These are phyloP conservation scores for Aspergillus carlsbadensis DNA, from an alignment of 495 filamentous ascomycete species.

Conservation along the genomic window DNA sequence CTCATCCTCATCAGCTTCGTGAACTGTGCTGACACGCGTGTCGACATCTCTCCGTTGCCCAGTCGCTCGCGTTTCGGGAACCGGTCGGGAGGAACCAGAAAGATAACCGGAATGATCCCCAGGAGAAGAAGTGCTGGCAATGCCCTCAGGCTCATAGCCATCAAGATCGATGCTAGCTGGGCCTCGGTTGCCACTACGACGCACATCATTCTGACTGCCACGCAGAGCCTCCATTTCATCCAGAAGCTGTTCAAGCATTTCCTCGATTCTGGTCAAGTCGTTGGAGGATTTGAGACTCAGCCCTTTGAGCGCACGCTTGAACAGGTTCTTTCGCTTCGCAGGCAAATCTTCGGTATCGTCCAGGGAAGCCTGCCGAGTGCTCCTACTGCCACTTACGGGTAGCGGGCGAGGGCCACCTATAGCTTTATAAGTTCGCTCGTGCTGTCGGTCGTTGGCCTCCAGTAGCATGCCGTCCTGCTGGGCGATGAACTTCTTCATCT, in stretches of 20 bases:
- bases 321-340: conserved; percentile 82
- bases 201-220: conserved; percentile 46
- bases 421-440: conserved; percentile 77
- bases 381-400: conserved; percentile 52
- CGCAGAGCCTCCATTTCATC: conserved; percentile 90
- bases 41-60: conserved; percentile 62
- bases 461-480: conserved; percentile 84
- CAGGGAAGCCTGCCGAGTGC: conserved; percentile 49
- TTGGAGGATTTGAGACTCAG: conserved; percentile 81
- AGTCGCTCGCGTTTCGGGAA: conserved; percentile 20
- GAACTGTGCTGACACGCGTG: conserved; percentile 84
- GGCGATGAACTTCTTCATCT: conserved; percentile 88
- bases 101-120: conserved; percentile 78
- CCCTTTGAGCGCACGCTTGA: conserved; percentile 87
- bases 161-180: conserved; percentile 45
- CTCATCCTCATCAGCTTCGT: conserved; percentile 72
- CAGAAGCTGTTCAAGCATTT: conserved; percentile 89
- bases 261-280: conserved; percentile 89
- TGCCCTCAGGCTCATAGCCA: conserved; percentile 81
- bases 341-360: conserved; percentile 74
- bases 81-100: conserved; percentile 62
- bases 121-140: conserved; percentile 72
- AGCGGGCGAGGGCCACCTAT: conserved; percentile 86
- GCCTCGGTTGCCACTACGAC: conserved; percentile 23
- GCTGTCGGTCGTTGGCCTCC: conserved; percentile 78